These are phyloP conservation scores for Ciborinia camelliae DNA, from an alignment of 2,329 filamentous ascomycete species.

Conservation along the genomic window DNA sequence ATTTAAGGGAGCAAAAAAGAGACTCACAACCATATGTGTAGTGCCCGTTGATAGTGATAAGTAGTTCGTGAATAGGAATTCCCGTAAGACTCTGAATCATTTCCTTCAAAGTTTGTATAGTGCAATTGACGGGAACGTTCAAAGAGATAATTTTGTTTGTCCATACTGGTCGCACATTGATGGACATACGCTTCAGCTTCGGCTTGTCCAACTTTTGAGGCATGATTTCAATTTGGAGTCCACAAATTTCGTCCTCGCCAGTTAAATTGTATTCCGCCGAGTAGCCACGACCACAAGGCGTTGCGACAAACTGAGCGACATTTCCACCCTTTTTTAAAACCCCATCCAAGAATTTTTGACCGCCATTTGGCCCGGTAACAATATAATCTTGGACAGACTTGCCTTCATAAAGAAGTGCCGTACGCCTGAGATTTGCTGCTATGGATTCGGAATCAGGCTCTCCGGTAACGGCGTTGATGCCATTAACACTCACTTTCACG, in stretches of 20 bases:
- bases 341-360: constrained; percentile 22
- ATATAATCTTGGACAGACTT: constrained; percentile 42
- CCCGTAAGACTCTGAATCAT: background rate
- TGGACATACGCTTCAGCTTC: constrained; percentile 38
- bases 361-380: background rate
- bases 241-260: background rate
- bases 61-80: background rate
- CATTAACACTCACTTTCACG: constrained; percentile 42
- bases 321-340: constrained; percentile 18
- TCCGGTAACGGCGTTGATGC: constrained; percentile 44
- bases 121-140: background rate
- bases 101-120: background rate
- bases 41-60: background rate
- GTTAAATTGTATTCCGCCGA: constrained; percentile 19
- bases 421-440: constrained; percentile 4
- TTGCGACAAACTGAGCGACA: constrained; percentile 20
- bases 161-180: constrained; percentile 62
- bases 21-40: background rate
- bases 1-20: too few species aligned
- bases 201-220: background rate
- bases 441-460: background rate
- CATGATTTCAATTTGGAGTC: constrained; percentile 15
- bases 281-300: constrained; percentile 8
- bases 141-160: constrained; percentile 60
- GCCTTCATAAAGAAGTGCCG: background rate